Evolutionary conservation across 331 rosid species (phyloP), one percentile per base, ranked within the genome.

Genomic region (Arachis monticola): DNA sequence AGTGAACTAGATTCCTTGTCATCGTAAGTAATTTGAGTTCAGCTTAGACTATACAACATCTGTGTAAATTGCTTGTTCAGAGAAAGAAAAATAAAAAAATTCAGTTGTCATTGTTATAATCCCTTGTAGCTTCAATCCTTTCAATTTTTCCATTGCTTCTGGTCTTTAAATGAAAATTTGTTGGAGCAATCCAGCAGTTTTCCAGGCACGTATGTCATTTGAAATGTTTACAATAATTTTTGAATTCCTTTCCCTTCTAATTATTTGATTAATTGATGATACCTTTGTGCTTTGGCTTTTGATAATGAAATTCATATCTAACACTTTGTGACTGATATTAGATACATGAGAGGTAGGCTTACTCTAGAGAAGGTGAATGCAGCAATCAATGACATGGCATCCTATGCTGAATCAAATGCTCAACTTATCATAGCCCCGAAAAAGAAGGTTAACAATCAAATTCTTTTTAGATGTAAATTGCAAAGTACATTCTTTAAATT

Each of bases 261-360:
- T 47, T 38, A 63, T 38, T 57, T 31, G 59, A 50, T 50, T 50
- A 12, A 10, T 45, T 47, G 52, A 7, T 47, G 35, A 32, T 35
- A 35, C 38, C 2, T 35, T 35, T 1, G 3, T 35, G 38, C 38
- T 35, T 35, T 35, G 1, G 38, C 38, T 35, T 55, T 69, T 63
- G 50, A 44, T 14, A 62, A 40, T 51, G 55, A 14, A 40, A 10
- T 52, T 40, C 59, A 64, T 75, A 57, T n/a, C 44, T 83, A 51
- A 83, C 67, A 47, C 48, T 35, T 44, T 13, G 74, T 77, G 38
- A 35, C 2, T 59, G 67, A 65, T 75, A 74, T 71, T n/a, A 93
- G 97, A 80, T 93, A 93, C 77, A 93, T 93, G 98, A 93, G 86
- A 85, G 99, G 99, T 72, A 88, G 99, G 85, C 91, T 94, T 70